phyloP scores from a whole-genome alignment of 306 rosid species.

The Citrullus colocynthis region DNA sequence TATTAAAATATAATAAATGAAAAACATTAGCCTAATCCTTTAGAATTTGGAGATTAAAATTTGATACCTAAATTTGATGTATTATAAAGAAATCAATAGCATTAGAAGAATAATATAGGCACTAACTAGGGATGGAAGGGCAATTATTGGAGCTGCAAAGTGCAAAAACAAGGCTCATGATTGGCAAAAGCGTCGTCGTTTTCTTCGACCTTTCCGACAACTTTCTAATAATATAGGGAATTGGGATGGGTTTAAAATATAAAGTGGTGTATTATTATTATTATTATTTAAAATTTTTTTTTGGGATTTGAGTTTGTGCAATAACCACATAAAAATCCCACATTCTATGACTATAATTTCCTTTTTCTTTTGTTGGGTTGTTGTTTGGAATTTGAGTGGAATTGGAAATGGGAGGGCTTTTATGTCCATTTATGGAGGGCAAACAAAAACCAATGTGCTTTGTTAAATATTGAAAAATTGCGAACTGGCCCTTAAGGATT shows the following conservation, averaged over 20 bases:
- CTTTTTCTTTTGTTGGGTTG: not conserved
- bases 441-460: too few relatives aligned
- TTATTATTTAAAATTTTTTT: not conserved
- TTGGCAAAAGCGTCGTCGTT: constrained; percentile 4
- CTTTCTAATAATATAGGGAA: not conserved
- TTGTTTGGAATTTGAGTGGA: not conserved
- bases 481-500: not conserved
- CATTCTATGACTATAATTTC: not conserved
- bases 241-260: not conserved
- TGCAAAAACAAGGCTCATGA: not conserved
- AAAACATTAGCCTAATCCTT: too few relatives aligned
- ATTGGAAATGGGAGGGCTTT: not conserved
- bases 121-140: not conserved
- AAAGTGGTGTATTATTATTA: not conserved
- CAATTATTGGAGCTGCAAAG: not conserved
- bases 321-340: not conserved
- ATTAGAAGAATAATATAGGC: not conserved
- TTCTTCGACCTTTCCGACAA: not conserved
- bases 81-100: not conserved
- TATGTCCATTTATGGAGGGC: not conserved
- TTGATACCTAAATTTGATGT: too few relatives aligned
- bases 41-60: too few relatives aligned
- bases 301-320: not conserved
- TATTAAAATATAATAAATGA: too few relatives aligned
- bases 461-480: not conserved